Conservation (phyloP, 331 rosid genomes). For the Saraca asoca region DNA sequence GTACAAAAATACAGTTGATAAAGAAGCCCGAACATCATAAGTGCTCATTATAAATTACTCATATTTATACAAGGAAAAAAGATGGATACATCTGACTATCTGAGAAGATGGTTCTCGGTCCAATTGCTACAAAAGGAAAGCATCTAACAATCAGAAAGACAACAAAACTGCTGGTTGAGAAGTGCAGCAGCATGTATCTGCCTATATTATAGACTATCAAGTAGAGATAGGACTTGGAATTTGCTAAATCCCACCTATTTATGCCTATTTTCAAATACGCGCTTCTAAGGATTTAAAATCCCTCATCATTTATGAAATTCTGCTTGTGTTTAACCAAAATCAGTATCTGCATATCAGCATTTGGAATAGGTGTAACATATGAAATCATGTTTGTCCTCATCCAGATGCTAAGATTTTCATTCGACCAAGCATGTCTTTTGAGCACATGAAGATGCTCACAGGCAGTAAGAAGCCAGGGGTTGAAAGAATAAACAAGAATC, state of each 20-base stretch:
- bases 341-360: too few species aligned
- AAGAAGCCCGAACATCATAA: background rate
- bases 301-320: too few species aligned
- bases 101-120: background rate
- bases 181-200: background rate
- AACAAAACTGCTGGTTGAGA: background rate
- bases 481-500: too few species aligned
- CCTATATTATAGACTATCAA: too few species aligned
- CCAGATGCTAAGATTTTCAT: too few species aligned
- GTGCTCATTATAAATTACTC: constrained; percentile 10
- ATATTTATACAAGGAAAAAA: background rate
- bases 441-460: background rate
- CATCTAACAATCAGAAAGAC: background rate
- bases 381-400: background rate
- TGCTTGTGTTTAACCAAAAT: too few species aligned
- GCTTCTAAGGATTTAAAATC: too few species aligned
- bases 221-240: too few species aligned
- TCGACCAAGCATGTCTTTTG: background rate
- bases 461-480: background rate
- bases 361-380: too few species aligned
- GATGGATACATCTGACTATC: background rate
- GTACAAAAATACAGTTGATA: constrained; percentile 2
- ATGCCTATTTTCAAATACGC: too few species aligned
- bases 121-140: background rate
- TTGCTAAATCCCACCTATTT: too few species aligned